These are phyloP conservation scores for Sergeia podlipaevii DNA, from an alignment of 208 protist genomes.

Conservation along the genomic window DNA sequence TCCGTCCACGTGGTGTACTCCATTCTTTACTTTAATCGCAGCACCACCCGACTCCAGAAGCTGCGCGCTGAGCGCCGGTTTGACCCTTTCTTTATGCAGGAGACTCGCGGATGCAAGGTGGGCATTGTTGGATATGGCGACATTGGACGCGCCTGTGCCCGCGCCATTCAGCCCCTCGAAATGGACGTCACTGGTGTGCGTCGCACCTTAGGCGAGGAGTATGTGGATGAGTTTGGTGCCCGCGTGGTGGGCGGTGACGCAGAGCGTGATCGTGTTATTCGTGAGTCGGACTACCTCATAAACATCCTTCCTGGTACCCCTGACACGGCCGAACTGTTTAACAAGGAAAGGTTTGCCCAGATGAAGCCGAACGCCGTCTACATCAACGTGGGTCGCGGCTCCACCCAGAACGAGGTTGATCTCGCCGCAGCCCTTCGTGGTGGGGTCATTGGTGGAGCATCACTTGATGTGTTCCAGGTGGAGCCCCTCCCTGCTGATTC, in stretches of 20 bases:
- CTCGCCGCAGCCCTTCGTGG: constrained; percentile 38
- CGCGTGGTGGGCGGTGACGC: constrained; percentile 10
- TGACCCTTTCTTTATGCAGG: constrained; percentile 47
- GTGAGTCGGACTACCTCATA: constrained; percentile 64
- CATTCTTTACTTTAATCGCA: constrained; percentile 77
- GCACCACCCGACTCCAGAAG: constrained; percentile 38
- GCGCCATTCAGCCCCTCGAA: constrained; percentile 25
- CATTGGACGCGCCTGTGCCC: constrained; percentile 46
- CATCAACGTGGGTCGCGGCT: constrained; percentile 74
- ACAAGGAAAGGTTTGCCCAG: constrained; percentile 39
- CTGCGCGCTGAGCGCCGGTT: constrained; percentile 36
- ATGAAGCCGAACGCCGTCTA: constrained; percentile 69
- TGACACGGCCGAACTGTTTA: constrained; percentile 55
- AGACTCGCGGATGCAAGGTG: constrained; percentile 48
- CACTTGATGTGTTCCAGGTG: constrained; percentile 75
- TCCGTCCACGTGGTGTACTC: constrained; percentile 57
- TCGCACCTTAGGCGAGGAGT: constrained; percentile 8
- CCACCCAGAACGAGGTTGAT: constrained; percentile 48
- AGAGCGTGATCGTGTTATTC: constrained; percentile 41
- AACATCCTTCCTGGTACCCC: constrained; percentile 56
- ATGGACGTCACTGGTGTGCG: constrained; percentile 52
- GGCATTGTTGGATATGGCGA: constrained; percentile 79
- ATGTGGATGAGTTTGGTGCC: constrained; percentile 45
- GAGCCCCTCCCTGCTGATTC: constrained; percentile 54
- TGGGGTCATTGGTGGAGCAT: constrained; percentile 43